These are phyloP conservation scores for Claviceps monticola DNA, from an alignment of 2,329 filamentous ascomycete species.

Conservation along the genomic window DNA sequence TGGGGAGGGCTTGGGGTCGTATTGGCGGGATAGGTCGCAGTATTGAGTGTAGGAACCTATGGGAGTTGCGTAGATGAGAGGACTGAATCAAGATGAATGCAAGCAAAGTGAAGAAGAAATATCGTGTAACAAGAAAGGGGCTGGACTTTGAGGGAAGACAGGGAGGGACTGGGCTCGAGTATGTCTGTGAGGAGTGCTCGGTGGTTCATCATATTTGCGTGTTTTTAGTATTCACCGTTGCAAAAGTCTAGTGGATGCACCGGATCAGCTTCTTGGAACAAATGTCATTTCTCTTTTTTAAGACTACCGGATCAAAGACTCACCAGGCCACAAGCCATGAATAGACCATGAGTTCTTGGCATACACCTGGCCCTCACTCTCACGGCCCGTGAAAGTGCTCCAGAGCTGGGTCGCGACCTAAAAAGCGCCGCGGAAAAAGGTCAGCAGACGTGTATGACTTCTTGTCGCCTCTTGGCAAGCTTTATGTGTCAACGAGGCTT, in stretches of 20 bases:
- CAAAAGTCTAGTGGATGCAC: slow-evolving; percentile 24
- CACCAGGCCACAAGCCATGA: slow-evolving; percentile 43
- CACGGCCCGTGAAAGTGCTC: slow-evolving; percentile 48
- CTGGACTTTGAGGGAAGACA: slow-evolving; percentile 7
- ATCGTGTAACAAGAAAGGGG: neutral
- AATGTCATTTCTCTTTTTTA: too few species aligned
- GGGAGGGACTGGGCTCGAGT: neutral
- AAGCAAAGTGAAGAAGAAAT: too few species aligned
- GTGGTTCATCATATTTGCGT: too few species aligned
- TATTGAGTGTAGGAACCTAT: slow-evolving; percentile 50
- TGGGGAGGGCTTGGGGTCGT: slow-evolving; percentile 45
- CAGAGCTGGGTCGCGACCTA: slow-evolving; percentile 49
- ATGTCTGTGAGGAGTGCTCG: too few species aligned
- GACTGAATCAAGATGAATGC: too few species aligned
- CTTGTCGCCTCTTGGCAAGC: neutral
- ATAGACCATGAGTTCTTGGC: slow-evolving; percentile 44
- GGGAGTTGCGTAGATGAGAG: too few species aligned
- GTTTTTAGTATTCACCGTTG: slow-evolving; percentile 19
- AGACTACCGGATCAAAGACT: slow-evolving; percentile 1
- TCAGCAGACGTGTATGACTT: neutral
- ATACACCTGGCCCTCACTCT: slow-evolving; percentile 41
- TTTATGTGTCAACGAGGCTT: too few species aligned
- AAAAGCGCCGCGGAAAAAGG: neutral
- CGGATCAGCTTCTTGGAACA: too few species aligned
- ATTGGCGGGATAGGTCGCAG: slow-evolving; percentile 51